These are phyloP conservation scores for Rhizopogon vinicolor DNA, from an alignment of 768 basidiomycete genomes.

Conservation along the genomic window DNA sequence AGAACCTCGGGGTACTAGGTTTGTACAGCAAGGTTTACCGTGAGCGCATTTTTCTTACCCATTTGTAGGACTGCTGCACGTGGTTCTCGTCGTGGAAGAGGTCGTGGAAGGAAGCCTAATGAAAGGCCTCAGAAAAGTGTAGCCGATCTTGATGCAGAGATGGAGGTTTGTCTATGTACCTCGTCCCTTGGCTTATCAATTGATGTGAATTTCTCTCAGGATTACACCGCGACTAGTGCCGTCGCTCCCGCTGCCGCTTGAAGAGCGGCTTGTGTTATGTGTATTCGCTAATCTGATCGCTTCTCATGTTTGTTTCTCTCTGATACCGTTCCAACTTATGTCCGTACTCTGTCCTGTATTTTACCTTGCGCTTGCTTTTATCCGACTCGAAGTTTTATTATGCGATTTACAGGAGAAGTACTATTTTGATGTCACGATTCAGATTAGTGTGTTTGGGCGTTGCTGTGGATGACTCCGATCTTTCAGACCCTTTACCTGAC, in stretches of 20 bases:
- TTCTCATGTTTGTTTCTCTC: conserved; percentile 7
- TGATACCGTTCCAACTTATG: conserved; percentile 20
- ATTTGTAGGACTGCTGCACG: conserved; percentile 26
- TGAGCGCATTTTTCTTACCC: conserved; percentile 2
- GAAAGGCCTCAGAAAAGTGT: conserved; percentile 75
- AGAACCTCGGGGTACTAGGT: conserved; percentile 32
- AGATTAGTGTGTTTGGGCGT: too few species aligned
- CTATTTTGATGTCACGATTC: too few species aligned
- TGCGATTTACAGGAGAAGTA: conserved; percentile 1
- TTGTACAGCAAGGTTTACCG: conserved; percentile 9
- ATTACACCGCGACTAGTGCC: conserved; percentile 58
- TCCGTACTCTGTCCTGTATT: conserved; percentile 15
- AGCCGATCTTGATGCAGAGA: conserved; percentile 95
- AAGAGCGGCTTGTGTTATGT: conserved; percentile 4
- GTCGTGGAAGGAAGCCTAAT: conserved; percentile 36
- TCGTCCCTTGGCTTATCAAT: not conserved
- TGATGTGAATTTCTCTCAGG: conserved; percentile 33
- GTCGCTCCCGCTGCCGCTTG: conserved; percentile 36
- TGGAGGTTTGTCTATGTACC: conserved; percentile 65
- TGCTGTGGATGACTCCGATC: too few species aligned
- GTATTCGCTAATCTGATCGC: conserved; percentile 1
- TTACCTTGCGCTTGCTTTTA: conserved; percentile 11
- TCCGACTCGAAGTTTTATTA: conserved; percentile 3
- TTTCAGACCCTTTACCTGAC: too few species aligned
- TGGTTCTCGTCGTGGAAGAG: conserved; percentile 46